phyloP scores from a whole-genome alignment of 768 basidiomycete genomes.

The Zangia roseola region DNA sequence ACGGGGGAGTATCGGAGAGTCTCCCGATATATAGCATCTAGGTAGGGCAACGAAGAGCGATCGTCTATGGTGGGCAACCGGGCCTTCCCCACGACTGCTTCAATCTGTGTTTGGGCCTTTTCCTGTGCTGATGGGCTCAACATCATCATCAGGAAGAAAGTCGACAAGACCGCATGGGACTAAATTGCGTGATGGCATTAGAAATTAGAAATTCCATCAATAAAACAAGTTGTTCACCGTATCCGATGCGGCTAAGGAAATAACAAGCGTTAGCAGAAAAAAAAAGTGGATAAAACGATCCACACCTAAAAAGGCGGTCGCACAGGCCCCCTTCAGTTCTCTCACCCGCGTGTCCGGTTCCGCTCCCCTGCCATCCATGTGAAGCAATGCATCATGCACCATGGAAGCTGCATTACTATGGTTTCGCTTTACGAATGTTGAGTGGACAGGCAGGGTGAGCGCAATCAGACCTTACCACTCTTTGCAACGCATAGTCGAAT shows the following conservation, averaged over 20 bases:
- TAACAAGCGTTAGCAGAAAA: neutral
- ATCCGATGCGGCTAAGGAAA: slow-evolving; percentile 2
- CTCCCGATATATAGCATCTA: slow-evolving; percentile 10
- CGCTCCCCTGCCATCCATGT: neutral
- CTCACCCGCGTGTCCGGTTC: neutral
- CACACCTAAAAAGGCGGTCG: neutral
- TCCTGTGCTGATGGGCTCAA: slow-evolving; percentile 6
- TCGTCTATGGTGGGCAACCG: slow-evolving; percentile 10
- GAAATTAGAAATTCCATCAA: too few species aligned
- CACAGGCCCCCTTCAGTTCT: neutral
- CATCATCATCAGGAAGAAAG: slow-evolving; percentile 12
- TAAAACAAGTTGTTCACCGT: neutral
- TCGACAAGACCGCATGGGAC: neutral
- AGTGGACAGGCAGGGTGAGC: too few species aligned
- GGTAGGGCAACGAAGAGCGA: slow-evolving; percentile 1
- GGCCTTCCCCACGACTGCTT: slow-evolving; percentile 2
- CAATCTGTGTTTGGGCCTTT: slow-evolving; percentile 14
- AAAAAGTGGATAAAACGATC: neutral
- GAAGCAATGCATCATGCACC: slow-evolving; percentile 1
- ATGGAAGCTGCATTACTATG: neutral
- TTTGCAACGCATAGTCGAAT: slow-evolving; percentile 1
- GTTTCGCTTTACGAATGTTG: neutral
- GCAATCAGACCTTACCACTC: neutral
- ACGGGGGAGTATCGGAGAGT: slow-evolving; percentile 1
- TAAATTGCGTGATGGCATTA: neutral